Evolutionary conservation across 2,329 filamentous ascomycete genomes (phyloP), one percentile per base, ranked within the genome.

Genomic region (Colletotrichum scovillei): DNA sequence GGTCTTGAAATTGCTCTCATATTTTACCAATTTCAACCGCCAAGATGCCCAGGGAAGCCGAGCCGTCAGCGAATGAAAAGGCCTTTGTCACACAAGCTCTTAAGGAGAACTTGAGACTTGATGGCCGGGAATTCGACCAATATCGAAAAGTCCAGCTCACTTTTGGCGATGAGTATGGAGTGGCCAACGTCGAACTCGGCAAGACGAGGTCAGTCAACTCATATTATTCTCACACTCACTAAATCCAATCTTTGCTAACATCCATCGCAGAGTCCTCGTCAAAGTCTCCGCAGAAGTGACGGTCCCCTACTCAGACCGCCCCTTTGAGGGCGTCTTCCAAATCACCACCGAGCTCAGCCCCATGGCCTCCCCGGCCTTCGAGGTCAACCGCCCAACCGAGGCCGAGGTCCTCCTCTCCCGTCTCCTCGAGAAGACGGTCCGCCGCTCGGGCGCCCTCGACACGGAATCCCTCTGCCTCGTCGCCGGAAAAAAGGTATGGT

Each of bases 381-480:
- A 98, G 83, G 90, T 93, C 77, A 94, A 94, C 82, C 90, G 95
- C 67, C 93, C 93, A 60, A 95, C 93, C 75, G 94, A 97, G 78
- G 90, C 93, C 69, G 97, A 98, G 84, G 88, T 95, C 3, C 89
- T 98, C 55, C 91, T 98, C 32, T 95, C 95, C 11, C 92, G 96
- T 42, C 90, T 97, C 55, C 92, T 99, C 24, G 97, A 99, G 82
- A 98, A 98, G 85, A 96, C 97, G 9, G 91, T 98, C 74, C 95
- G 97, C 55, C 92, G 97, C 73, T 98, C 95, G 1, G 93, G 93
- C 77, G 96, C 97, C 7, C 90, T 99, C 53, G 96, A 98, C 82
- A 98, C 95, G 42, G 97, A 99, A 84, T 98, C 95, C 4, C 89
- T 99, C 57, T 99, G 97, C 82, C 94, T 99, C 26, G 88, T 98